These are phyloP conservation scores for Dipteronia dyeriana DNA, from an alignment of 345 rosid genomes.

Conservation along the genomic window DNA sequence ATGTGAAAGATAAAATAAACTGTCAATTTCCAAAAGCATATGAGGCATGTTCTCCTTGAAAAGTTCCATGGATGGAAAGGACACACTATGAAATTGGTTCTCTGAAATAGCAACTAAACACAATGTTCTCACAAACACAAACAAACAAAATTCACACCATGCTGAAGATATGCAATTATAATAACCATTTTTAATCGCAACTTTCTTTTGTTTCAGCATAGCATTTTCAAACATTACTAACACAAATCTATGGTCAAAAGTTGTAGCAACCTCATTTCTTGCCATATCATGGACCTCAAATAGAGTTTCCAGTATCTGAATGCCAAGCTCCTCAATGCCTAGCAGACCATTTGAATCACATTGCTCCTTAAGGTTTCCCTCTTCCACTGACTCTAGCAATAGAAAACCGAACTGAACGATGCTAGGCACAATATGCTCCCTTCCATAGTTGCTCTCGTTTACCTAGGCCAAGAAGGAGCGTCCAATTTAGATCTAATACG, in stretches of 20 bases:
- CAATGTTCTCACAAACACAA: no score
- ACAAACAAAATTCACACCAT: no score
- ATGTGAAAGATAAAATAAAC: not conserved
- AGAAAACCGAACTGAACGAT: constrained; percentile 68
- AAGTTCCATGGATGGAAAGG: no score
- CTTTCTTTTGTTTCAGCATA: not conserved
- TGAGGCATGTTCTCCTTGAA: no score
- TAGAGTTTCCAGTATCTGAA: constrained; percentile 66
- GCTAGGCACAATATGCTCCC: constrained; percentile 82
- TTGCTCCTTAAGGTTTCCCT: constrained; percentile 31
- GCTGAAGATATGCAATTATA: not conserved
- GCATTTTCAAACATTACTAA: not conserved
- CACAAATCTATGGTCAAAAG: not conserved
- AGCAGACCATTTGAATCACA: constrained; percentile 45
- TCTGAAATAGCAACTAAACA: no score
- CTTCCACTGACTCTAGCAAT: constrained; percentile 68
- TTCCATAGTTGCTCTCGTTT: constrained; percentile 68
- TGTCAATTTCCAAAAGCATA: not conserved
- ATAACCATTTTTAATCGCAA: not conserved
- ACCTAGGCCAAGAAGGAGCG: constrained; percentile 43
- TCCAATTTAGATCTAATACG: not conserved
- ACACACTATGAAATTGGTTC: no score
- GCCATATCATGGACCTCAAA: constrained; percentile 86
- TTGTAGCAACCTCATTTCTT: constrained; percentile 67
- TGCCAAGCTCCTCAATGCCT: constrained; percentile 68